Percentiles rank a stretch among this genome's conserved stretches.
Evolutionary conservation across 805 yeast genomes (phyloP).

Genomic region (Wickerhamiella nectarea): DNA sequence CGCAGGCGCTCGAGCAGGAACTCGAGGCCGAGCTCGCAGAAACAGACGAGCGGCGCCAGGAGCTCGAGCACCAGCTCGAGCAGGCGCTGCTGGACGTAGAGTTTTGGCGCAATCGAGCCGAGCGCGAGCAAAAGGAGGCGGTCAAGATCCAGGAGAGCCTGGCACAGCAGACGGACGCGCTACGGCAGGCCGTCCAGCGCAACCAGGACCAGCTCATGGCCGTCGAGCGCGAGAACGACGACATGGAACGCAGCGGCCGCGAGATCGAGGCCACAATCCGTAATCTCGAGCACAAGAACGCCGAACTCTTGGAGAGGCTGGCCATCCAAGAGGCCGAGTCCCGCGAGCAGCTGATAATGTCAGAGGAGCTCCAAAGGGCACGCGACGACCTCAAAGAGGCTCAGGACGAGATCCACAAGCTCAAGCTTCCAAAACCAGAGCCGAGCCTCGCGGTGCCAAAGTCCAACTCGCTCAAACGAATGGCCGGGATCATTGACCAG

Average conservation of each 20-base stretch:
- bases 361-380: conserved; percentile 23
- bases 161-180: conserved; percentile 4
- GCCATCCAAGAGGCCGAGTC: conserved; percentile 28
- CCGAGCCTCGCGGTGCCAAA: neutral
- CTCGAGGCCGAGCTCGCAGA: conserved; percentile 33
- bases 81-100: conserved; percentile 23
- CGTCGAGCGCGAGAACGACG: conserved; percentile 33
- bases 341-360: conserved; percentile 14
- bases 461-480: conserved; percentile 20
- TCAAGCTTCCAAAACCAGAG: neutral
- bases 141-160: conserved; percentile 6
- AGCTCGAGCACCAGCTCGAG: conserved; percentile 19
- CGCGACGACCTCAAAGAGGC: conserved; percentile 25
- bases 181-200: conserved; percentile 24
- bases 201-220: conserved; percentile 28
- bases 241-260: conserved; percentile 32
- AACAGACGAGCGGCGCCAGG: conserved; percentile 22
- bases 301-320: conserved; percentile 27
- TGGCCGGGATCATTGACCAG: conserved; percentile 24
- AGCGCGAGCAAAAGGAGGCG: conserved; percentile 19
- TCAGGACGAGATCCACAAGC: conserved; percentile 21
- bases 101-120: conserved; percentile 17
- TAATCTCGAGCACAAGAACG: conserved; percentile 28
- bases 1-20: conserved; percentile 34
- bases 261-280: conserved; percentile 25